phyloP scores from a whole-genome alignment of 805 yeast genomes.

The Pichia rugopelliculosa region DNA sequence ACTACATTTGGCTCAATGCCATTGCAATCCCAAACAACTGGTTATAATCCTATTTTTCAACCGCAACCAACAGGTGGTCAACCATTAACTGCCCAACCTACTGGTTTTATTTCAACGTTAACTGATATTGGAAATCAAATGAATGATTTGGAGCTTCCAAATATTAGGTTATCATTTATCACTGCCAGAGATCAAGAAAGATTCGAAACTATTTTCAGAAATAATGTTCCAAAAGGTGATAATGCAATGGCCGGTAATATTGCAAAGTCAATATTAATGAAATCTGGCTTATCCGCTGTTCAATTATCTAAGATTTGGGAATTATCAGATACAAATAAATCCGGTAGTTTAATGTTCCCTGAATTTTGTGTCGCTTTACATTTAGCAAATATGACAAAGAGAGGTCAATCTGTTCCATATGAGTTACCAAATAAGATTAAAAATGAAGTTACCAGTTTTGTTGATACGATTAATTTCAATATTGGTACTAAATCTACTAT shows the following conservation, averaged over 20 bases:
- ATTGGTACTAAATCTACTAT: slow-evolving; percentile 41
- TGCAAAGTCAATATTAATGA: slow-evolving; percentile 71
- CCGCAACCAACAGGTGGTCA: slow-evolving; percentile 12
- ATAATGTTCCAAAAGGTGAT: slow-evolving; percentile 69
- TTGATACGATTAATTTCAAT: slow-evolving; percentile 77
- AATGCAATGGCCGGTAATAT: slow-evolving; percentile 60
- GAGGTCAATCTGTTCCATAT: slow-evolving; percentile 72
- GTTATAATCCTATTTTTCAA: slow-evolving; percentile 25
- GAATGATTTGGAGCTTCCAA: slow-evolving; percentile 57
- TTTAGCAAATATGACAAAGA: slow-evolving; percentile 68
- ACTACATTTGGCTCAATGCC: slow-evolving; percentile 30
- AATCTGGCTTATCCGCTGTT: slow-evolving; percentile 69
- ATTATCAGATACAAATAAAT: slow-evolving; percentile 77
- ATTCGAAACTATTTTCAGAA: slow-evolving; percentile 76
- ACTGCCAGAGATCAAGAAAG: slow-evolving; percentile 79
- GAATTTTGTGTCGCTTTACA: slow-evolving; percentile 92
- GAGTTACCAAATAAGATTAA: slow-evolving; percentile 62
- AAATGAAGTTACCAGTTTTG: slow-evolving; percentile 83
- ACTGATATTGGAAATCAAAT: slow-evolving; percentile 25
- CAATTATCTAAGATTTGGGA: slow-evolving; percentile 86
- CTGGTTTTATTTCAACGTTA: slow-evolving; percentile 37
- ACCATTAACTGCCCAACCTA: slow-evolving; percentile 34
- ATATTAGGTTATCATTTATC: slow-evolving; percentile 74
- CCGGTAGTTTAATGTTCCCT: slow-evolving; percentile 83
- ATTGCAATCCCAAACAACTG: slow-evolving; percentile 35